phyloP scores from a whole-genome alignment of 2,329 filamentous ascomycete species.

The Hypoxylon sp. region DNA sequence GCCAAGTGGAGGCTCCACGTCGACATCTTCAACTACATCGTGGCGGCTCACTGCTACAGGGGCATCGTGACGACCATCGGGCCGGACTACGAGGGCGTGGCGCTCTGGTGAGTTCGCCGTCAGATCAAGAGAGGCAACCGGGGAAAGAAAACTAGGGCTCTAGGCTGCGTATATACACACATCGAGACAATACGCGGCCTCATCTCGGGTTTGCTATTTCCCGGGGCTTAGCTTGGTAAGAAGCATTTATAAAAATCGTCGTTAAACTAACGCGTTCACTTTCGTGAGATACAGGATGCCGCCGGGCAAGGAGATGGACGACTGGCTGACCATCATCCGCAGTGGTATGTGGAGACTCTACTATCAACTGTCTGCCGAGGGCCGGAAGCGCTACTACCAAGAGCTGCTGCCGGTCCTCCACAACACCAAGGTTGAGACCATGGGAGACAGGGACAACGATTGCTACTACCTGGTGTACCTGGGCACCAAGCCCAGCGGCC shows the following conservation, averaged over 20 bases:
- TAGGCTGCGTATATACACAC: constrained; percentile 30
- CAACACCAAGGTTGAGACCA: constrained; percentile 77
- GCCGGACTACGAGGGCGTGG: constrained; percentile 82
- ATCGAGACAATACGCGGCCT: constrained; percentile 32
- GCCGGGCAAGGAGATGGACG: constrained; percentile 80
- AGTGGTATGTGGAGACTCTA: constrained; percentile 84
- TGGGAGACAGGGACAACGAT: constrained; percentile 76
- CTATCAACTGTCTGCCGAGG: constrained; percentile 81
- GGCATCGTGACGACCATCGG: constrained; percentile 83
- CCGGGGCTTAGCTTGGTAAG: constrained; percentile 36
- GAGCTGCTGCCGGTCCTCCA: constrained; percentile 84
- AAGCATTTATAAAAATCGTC: constrained; percentile 1
- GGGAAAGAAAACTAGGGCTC: constrained; percentile 37
- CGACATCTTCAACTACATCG: constrained; percentile 82
- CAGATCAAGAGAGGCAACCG: constrained; percentile 34
- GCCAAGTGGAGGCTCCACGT: constrained; percentile 83
- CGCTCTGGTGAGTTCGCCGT: constrained; percentile 76
- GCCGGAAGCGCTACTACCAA: constrained; percentile 79
- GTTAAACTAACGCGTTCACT: constrained; percentile 38
- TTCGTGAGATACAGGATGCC: constrained; percentile 72
- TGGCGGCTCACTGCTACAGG: constrained; percentile 80
- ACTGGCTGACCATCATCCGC: constrained; percentile 78
- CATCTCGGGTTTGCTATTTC: constrained; percentile 34
- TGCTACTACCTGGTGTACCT: constrained; percentile 89
- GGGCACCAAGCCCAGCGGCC: constrained; percentile 79